Evolutionary conservation across 768 basidiomycete genomes (phyloP), one percentile per base, ranked within the genome.

Genomic region (Lyophyllum shimeji): DNA sequence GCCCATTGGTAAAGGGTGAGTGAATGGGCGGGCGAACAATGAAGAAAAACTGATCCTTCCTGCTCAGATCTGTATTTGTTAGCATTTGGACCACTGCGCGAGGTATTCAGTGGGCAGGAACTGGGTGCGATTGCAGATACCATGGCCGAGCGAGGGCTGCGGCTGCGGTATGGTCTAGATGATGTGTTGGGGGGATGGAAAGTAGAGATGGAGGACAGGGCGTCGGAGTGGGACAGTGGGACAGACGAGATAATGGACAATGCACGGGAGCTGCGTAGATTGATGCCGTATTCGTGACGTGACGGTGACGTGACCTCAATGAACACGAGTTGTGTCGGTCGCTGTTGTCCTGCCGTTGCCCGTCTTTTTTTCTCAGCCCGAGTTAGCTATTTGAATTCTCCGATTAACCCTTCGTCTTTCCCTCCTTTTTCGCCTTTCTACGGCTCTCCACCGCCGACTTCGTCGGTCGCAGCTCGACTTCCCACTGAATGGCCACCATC

Each of bases 71-170:
- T 93, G 44, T 92, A 93, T 76, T 71, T 93, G 58, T 61, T 90
- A 45, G 91, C 90, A 17, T 93, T 92, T 70, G 83, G 85, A 51
- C 79, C 83, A 2, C 74, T 93, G 53, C 81, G 90, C 25, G 66
- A 73, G 2, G 84, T 80, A 47, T 93, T 93, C 68, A 77, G 71
- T 46, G 60, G 70, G 17, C 70, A 72, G 15, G 90, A 93, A 67
- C 73, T 93, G 59, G 77, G 76, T 49, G 75, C 65, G 20, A 77
- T 87, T 51, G 85, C 76, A 46, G 89, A 90, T 53, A 81, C 81
- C 3, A 93, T 93, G 91, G 86, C 78, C 5, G 91, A 93, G 66
- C 73, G 88, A 37, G 86, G 85, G 3, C 63, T 93, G 21, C 80
- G 91, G 45, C 70, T 89, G 66, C 76, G 86, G 43, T 67, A 71